These are phyloP conservation scores for Russula brevipes DNA, from an alignment of 768 basidiomycete genomes.

Conservation along the genomic window DNA sequence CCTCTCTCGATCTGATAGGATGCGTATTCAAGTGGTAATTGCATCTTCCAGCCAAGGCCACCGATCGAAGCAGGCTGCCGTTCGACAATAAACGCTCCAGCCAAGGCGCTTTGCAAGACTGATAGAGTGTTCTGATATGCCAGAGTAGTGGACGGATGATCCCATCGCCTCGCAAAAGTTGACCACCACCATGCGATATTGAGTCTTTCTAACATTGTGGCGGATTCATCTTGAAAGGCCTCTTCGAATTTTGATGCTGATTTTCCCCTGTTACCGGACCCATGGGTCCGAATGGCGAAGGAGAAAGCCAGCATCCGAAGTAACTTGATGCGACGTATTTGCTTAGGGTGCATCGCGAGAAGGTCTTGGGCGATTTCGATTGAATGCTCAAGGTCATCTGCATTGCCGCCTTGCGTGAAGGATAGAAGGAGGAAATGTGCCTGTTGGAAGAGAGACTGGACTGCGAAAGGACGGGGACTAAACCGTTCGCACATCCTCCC, in stretches of 20 bases:
- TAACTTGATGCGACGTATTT: neutral
- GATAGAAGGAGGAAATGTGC: neutral
- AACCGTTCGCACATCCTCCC: neutral
- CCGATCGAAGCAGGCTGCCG: neutral
- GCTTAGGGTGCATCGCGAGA: neutral
- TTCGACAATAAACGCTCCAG: neutral
- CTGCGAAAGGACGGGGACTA: neutral
- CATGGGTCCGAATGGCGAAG: neutral
- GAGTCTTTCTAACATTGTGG: neutral
- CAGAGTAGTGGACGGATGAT: neutral
- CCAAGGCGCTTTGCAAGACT: neutral
- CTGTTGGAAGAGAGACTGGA: neutral
- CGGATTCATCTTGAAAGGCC: neutral
- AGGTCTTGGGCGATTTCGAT: neutral
- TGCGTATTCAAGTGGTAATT: constrained; percentile 1
- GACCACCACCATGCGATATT: neutral
- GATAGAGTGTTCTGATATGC: constrained; percentile 7
- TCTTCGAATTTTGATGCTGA: neutral
- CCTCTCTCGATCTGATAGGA: neutral
- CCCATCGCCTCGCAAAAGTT: neutral
- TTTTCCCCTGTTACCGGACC: neutral
- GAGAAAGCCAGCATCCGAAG: constrained; percentile 2
- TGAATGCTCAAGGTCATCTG: neutral
- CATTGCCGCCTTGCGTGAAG: neutral
- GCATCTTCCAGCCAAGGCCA: neutral